Percentiles rank a stretch among this genome's conserved stretches.
Evolutionary conservation across 2,329 filamentous ascomycete species (phyloP).

Genomic region (Botrytis sinoallii): DNA sequence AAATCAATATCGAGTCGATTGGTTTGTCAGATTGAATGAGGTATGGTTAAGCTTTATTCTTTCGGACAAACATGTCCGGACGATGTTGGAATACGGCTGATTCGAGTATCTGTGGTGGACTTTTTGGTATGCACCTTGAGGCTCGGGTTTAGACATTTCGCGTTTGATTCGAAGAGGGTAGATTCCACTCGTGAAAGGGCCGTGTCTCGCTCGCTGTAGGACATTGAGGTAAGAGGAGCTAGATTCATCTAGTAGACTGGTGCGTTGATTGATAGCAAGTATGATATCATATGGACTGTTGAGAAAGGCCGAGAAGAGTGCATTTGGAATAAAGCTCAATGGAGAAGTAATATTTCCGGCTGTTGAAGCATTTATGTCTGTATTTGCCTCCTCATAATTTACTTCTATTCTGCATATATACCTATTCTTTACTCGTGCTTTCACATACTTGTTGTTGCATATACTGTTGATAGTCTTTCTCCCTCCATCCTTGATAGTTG

Average conservation of each 20-base stretch:
- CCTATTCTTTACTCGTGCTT: not conserved
- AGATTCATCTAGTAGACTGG: not conserved
- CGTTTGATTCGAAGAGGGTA: not conserved
- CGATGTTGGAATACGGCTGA: not conserved
- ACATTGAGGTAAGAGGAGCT: not conserved
- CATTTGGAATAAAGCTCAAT: not conserved
- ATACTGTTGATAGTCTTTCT: not conserved
- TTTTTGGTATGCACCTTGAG: not conserved
- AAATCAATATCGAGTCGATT: not conserved
- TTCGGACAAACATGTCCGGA: not conserved
- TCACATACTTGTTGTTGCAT: not conserved
- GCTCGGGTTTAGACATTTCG: not conserved
- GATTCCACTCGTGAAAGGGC: not conserved
- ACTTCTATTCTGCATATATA: not conserved
- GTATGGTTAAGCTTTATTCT: not conserved
- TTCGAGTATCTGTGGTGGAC: not conserved
- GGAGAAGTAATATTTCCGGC: not conserved
- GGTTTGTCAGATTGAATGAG: not conserved
- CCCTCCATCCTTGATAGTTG: not conserved
- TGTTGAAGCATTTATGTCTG: not conserved
- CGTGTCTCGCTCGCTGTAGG: not conserved
- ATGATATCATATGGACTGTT: constrained; percentile 5
- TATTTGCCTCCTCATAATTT: not conserved
- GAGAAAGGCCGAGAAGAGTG: not conserved
- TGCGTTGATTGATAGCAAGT: not conserved